phyloP scores from a whole-genome alignment of 805 yeast genomes.

The Pichia cabralensis region DNA sequence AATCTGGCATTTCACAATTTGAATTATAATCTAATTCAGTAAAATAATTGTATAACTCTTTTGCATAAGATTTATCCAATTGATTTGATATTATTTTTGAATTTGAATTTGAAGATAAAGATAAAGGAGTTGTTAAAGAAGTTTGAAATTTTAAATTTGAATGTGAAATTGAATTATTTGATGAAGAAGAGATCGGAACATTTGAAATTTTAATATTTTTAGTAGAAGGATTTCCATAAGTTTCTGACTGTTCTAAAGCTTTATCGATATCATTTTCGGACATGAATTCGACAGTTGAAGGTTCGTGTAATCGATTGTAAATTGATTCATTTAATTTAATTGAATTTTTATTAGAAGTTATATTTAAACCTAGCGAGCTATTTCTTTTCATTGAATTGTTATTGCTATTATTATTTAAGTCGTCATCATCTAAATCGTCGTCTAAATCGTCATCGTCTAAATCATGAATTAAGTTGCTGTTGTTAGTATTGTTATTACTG shows the following conservation, averaged over 20 bases:
- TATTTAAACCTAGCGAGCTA: too few species aligned
- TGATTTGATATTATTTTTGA: too few species aligned
- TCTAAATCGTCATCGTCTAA: slow-evolving; percentile 3
- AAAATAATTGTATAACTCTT: slow-evolving; percentile 8
- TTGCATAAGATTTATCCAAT: slow-evolving; percentile 8
- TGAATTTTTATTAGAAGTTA: background rate
- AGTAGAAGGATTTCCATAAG: slow-evolving; percentile 8
- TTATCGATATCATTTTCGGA: slow-evolving; percentile 42
- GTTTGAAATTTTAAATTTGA: background rate
- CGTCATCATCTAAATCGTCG: slow-evolving; percentile 4
- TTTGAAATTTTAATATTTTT: background rate
- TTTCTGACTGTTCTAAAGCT: slow-evolving; percentile 22
- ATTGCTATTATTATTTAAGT: background rate
- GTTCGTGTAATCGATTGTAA: slow-evolving; percentile 12
- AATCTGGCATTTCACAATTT: slow-evolving; percentile 37
- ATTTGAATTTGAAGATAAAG: too few species aligned
- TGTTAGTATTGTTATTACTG: background rate
- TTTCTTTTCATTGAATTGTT: too few species aligned
- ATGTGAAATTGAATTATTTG: background rate
- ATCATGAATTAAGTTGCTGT: background rate
- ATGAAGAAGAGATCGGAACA: too few species aligned
- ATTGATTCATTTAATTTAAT: background rate
- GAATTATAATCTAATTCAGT: slow-evolving; percentile 21
- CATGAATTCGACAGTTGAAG: slow-evolving; percentile 46
- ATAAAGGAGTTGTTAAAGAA: too few species aligned